phyloP scores from a whole-genome alignment of 495 filamentous ascomycete species.

The Penicillium tannophilum region DNA sequence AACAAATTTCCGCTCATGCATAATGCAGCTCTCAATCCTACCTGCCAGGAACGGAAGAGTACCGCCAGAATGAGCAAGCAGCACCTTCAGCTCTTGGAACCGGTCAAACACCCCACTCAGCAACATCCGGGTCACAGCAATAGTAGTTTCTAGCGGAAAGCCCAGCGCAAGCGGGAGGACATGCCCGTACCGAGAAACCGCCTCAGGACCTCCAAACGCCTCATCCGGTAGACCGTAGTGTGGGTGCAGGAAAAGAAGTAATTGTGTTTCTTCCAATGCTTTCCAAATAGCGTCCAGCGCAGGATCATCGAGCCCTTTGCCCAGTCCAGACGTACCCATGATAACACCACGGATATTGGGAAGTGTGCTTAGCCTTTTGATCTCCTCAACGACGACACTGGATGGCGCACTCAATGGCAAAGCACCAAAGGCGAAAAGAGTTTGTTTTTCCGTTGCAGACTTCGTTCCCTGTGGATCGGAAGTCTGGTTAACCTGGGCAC shows the following conservation, averaged over 20 bases:
- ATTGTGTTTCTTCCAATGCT: conserved; percentile 61
- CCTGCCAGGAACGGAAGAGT: conserved; percentile 89
- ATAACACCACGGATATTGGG: conserved; percentile 80
- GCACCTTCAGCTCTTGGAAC: conserved; percentile 66
- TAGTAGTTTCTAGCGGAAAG: conserved; percentile 93
- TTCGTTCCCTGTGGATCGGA: conserved; percentile 31
- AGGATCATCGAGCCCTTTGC: conserved; percentile 79
- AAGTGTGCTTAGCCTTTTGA: conserved; percentile 60
- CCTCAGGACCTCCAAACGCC: conserved; percentile 67
- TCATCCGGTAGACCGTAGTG: conserved; percentile 84
- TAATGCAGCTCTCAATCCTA: conserved; percentile 82
- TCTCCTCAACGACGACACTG: conserved; percentile 60
- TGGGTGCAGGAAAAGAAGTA: conserved; percentile 84
- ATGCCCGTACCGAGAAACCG: conserved; percentile 72
- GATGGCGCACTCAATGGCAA: conserved; percentile 74
- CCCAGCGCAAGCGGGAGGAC: conserved; percentile 85
- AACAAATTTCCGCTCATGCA: conserved; percentile 74
- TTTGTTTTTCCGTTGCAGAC: conserved; percentile 28
- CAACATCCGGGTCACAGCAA: conserved; percentile 86
- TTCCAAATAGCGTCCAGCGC: conserved; percentile 68
- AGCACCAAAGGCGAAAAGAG: conserved; percentile 77
- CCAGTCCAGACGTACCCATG: conserved; percentile 83
- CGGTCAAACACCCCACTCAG: conserved; percentile 82
- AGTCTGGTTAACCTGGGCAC: conserved; percentile 54
- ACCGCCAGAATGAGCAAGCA: conserved; percentile 88